Evolutionary conservation across 2,329 filamentous ascomycete genomes (phyloP), one percentile per base, ranked within the genome.

Genomic region (Microcyclosporella mali): DNA sequence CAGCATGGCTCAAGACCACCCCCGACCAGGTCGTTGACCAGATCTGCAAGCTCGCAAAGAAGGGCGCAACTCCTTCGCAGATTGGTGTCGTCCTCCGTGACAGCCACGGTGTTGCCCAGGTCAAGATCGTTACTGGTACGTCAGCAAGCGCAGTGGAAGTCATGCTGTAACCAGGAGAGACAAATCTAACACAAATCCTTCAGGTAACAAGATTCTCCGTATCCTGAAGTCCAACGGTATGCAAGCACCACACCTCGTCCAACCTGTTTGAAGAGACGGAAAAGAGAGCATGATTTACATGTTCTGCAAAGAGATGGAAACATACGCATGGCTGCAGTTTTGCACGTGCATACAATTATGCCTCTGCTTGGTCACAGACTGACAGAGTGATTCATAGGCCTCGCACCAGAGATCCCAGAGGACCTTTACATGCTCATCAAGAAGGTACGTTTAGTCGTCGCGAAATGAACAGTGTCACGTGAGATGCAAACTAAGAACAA

Each of bases 391-490:
- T 63, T 54, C 70, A 77, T 77, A 98, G 92, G 92, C 78, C 88
- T 98, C 70, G 90, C 92, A 63, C 92, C 94, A 71, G 89, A 97
- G 72, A 84, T 98, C 65, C 92, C 94, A 69, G 92, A 98, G 83
- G 92, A 98, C 75, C 85, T 97, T 62, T 98, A 97, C 85, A 94
- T 95, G 86, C 80, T 97, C 72, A 97, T 97, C 87, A 95, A 95
- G 86, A 98, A 98, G 88, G 90, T 94, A 70, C 66, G 65, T 56
- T n/a, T 21, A 10, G 12, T 35, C 14, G 16, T 32, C 25, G 21
- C 12, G 21, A 18, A 3, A 30, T 27, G 12, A 4, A 4, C 15
- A 17, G 4, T 33, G 32, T 21, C 8, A 25, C 12, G 37, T 45
- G 28, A 41, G 4, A 9, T 25, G 21, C 34, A 27, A 44, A 33